Evolutionary conservation across 208 protist species (phyloP).

Genomic region (Acanthamoeba healyi): DNA sequence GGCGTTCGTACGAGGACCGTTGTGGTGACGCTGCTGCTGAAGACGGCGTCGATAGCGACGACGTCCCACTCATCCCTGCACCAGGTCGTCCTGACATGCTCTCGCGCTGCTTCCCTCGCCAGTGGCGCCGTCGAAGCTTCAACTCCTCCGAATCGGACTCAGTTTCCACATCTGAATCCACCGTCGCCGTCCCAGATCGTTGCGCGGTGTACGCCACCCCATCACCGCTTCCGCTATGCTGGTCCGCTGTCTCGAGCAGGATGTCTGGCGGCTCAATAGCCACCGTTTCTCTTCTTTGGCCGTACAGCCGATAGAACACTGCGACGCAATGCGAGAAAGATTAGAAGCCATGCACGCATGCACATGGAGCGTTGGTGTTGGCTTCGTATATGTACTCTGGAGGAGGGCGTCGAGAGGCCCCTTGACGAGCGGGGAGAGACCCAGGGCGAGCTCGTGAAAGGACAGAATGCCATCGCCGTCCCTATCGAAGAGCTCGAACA

Average conservation of each 20-base stretch:
- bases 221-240: too few species aligned
- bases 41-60: background rate
- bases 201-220: too few species aligned
- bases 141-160: background rate
- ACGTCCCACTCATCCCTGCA: background rate
- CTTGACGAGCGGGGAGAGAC: constrained; percentile 68
- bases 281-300: background rate
- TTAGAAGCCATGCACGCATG: background rate
- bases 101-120: background rate
- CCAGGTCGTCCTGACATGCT: background rate
- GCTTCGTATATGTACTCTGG: background rate
- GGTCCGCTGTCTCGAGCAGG: background rate
- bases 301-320: constrained; percentile 67
- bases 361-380: background rate
- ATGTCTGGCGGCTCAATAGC: background rate
- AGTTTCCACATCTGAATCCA: background rate
- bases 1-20: constrained; percentile 20
- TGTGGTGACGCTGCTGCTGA: background rate
- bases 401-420: constrained; percentile 51
- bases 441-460: constrained; percentile 64
- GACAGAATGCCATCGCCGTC: constrained; percentile 44
- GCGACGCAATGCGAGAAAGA: background rate
- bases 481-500: constrained; percentile 60
- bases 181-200: too few species aligned
- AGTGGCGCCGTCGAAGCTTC: background rate